Conservation (phyloP, 805 yeast species). For the Saturnispora sanitii region DNA sequence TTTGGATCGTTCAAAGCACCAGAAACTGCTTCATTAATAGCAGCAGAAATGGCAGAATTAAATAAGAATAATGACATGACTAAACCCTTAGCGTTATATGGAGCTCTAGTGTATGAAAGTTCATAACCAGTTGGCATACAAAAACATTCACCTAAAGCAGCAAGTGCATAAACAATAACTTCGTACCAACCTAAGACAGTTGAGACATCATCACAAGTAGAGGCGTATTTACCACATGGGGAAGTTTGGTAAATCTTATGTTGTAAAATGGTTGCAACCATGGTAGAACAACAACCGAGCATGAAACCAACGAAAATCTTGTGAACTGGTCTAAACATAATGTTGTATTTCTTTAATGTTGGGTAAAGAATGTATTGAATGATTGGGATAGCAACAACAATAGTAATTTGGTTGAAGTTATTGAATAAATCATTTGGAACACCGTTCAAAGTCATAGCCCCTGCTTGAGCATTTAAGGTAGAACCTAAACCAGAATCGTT, state of each 20-base stretch:
- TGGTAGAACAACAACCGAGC: conserved; percentile 37
- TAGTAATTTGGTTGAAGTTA: conserved; percentile 45
- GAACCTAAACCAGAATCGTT: conserved; percentile 43
- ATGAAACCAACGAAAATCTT: conserved; percentile 40
- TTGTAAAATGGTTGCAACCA: conserved; percentile 43
- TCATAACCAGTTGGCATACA: conserved; percentile 42
- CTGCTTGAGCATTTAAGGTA: conserved; percentile 42
- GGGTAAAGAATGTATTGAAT: conserved; percentile 42
- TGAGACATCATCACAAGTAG: conserved; percentile 27
- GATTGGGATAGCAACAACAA: conserved; percentile 42
- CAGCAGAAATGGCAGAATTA: conserved; percentile 38
- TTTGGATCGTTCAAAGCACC: conserved; percentile 34
- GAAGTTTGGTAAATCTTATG: conserved; percentile 37
- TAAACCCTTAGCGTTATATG: conserved; percentile 42
- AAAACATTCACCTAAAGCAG: conserved; percentile 45
- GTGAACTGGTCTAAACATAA: conserved; percentile 35
- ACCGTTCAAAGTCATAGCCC: conserved; percentile 41
- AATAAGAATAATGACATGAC: conserved; percentile 36
- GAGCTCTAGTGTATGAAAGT: conserved; percentile 44
- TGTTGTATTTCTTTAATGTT: conserved; percentile 30
- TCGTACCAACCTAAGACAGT: conserved; percentile 28
- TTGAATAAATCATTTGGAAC: conserved; percentile 49
- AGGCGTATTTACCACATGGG: conserved; percentile 42
- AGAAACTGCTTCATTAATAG: conserved; percentile 34
- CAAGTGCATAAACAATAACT: conserved; percentile 27